Conservation (phyloP, 352 stramenopile species). For the Globisporangium echinulatum region DNA sequence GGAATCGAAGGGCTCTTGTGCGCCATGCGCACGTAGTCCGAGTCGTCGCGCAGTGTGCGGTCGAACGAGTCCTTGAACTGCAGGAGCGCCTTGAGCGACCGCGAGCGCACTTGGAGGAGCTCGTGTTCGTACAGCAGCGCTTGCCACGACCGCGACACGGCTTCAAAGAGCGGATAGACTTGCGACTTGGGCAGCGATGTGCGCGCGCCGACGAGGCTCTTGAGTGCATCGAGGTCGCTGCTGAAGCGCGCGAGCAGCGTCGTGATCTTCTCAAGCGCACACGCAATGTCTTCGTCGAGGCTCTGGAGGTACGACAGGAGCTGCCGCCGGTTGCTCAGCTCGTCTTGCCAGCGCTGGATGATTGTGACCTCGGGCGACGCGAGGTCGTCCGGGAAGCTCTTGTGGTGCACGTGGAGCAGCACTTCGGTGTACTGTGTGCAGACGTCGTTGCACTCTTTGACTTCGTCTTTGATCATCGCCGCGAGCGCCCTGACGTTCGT, state of each 20-base stretch:
- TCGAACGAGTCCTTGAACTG: conserved; percentile 74
- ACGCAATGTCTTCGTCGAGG: conserved; percentile 88
- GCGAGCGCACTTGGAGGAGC: conserved; percentile 57
- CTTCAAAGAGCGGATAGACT: conserved; percentile 93
- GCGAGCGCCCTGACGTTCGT: conserved; percentile 39
- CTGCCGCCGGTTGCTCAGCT: conserved; percentile 89
- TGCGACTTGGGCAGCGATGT: conserved; percentile 91
- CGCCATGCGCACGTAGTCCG: conserved; percentile 43
- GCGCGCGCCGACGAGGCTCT: conserved; percentile 78
- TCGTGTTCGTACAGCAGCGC: conserved; percentile 72
- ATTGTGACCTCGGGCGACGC: conserved; percentile 23
- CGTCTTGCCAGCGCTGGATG: conserved; percentile 85
- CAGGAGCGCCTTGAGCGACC: conserved; percentile 60
- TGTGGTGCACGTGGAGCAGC: conserved; percentile 68
- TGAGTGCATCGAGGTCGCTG: conserved; percentile 54
- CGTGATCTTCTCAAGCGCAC: conserved; percentile 76
- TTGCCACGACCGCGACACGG: conserved; percentile 79
- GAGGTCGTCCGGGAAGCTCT: conserved; percentile 15
- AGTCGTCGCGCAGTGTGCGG: conserved; percentile 43
- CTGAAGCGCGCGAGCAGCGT: conserved; percentile 65
- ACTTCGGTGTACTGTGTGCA: conserved; percentile 81
- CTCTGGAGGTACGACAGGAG: conserved; percentile 89
- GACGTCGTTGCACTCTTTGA: conserved; percentile 56
- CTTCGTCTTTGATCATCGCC: conserved; percentile 48
- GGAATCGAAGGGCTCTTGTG: conserved; percentile 50